A percentile compares a stretch with the other conserved stretches of the same genome.
These are phyloP conservation scores for Boletales sp. DNA, from an alignment of 768 basidiomycete genomes.

Conservation along the genomic window DNA sequence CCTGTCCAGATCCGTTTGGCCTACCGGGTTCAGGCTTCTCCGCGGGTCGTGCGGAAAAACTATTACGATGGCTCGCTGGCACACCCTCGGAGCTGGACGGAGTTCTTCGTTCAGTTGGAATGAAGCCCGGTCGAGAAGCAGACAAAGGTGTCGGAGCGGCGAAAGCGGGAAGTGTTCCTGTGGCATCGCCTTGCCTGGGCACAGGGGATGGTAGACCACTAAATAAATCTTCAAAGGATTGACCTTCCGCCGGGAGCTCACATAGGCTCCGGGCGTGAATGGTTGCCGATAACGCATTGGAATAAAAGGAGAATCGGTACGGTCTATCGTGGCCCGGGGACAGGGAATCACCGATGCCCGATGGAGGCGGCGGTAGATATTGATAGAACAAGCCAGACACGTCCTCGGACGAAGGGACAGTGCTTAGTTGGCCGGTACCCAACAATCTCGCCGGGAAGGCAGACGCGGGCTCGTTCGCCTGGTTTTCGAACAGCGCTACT, in stretches of 20 bases:
- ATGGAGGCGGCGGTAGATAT: conserved; percentile 7
- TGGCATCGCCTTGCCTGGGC: conserved; percentile 5
- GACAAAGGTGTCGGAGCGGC: conserved; percentile 9
- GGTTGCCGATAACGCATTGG: conserved; percentile 85
- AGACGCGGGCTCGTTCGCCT: conserved; percentile 44
- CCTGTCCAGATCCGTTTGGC: conserved; percentile 23
- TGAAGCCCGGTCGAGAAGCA: conserved; percentile 4
- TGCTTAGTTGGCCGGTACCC: conserved; percentile 30
- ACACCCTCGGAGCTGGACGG: conserved; percentile 5
- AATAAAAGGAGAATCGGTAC: conserved; percentile 98
- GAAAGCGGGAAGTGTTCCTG: conserved; percentile 1
- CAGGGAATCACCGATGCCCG: conserved; percentile 32
- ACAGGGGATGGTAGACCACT: conserved; percentile 39
- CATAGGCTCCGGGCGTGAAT: conserved; percentile 92
- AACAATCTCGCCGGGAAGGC: conserved; percentile 41
- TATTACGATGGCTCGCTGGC: conserved; percentile 8
- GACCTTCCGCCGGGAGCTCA: conserved; percentile 91
- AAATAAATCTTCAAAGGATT: conserved; percentile 91
- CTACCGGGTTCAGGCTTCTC: conserved; percentile 20
- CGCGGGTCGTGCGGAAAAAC: conserved; percentile 15
- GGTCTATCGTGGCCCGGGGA: conserved; percentile 76
- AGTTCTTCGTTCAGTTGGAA: conserved; percentile 7
- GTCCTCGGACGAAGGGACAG: conserved; percentile 42
- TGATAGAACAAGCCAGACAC: conserved; percentile 21
- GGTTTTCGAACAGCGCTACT: conserved; percentile 83